phyloP scores from a whole-genome alignment of 306 rosid genomes.

The Cercis canadensis region DNA sequence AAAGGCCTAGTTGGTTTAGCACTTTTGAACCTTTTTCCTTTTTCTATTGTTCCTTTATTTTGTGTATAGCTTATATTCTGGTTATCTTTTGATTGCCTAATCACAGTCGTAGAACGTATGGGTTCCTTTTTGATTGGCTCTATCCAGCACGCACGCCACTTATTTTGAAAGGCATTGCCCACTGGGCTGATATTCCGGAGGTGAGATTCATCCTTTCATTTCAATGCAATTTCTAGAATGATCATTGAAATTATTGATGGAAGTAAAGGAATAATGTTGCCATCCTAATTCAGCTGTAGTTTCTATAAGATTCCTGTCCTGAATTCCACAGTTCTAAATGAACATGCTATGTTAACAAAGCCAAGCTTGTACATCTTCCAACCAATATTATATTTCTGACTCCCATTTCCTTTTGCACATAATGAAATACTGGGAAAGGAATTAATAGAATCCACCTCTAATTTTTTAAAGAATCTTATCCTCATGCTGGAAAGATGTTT shows the following conservation, averaged over 20 bases:
- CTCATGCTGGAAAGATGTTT: conserved; percentile 18
- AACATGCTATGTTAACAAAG: conserved; percentile 21
- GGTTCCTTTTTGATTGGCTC: conserved; percentile 93
- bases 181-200: conserved; percentile 87
- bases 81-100: conserved; percentile 27
- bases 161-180: conserved; percentile 73
- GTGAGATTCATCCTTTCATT: conserved; percentile 45
- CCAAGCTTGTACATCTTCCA: background rate
- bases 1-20: conserved; percentile 1
- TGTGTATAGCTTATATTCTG: conserved; percentile 2
- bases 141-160: conserved; percentile 83
- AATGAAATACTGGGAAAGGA: background rate
- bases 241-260: background rate
- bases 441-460: background rate
- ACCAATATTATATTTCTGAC: conserved; percentile 1
- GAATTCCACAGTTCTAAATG: background rate
- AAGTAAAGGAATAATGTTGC: conserved; percentile 12
- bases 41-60: background rate
- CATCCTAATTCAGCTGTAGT: conserved; percentile 2
- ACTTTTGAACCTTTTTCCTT: background rate
- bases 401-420: background rate
- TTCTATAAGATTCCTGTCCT: background rate
- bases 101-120: conserved; percentile 80
- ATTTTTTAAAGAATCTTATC: background rate
- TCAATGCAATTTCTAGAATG: conserved; percentile 1